These are phyloP conservation scores for Parasitella parasitica DNA, from an alignment of 371 early-diverging fungal species.

Conservation along the genomic window DNA sequence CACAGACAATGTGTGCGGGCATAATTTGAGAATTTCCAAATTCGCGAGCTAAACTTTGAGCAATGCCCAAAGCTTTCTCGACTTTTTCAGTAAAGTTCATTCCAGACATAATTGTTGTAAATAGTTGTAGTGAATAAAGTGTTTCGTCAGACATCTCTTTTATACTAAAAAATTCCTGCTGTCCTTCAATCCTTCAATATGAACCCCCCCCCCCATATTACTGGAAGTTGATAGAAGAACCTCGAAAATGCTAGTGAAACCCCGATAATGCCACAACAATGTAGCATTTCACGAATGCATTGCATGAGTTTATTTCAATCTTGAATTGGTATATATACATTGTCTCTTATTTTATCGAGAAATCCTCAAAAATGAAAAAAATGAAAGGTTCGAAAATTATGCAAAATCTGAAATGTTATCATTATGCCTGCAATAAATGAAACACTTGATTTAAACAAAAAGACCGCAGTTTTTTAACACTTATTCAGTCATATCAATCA, in stretches of 20 bases:
- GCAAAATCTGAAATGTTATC: neutral
- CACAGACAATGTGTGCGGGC: constrained; percentile 81
- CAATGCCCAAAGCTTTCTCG: constrained; percentile 60
- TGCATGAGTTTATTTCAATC: neutral
- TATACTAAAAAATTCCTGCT: constrained; percentile 2
- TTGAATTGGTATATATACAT: too few species aligned
- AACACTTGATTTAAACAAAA: too few species aligned
- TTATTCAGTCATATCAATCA: too few species aligned
- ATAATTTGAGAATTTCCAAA: constrained; percentile 74
- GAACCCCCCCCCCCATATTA: neutral
- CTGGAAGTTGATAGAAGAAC: constrained; percentile 11
- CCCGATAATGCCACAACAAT: constrained; percentile 1
- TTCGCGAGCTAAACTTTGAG: constrained; percentile 78
- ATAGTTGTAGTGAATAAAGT: neutral
- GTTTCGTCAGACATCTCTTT: neutral
- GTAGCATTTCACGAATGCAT: neutral
- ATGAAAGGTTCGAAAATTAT: neutral
- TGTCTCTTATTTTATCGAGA: too few species aligned
- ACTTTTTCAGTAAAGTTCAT: constrained; percentile 92
- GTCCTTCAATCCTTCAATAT: neutral
- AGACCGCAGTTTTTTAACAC: too few species aligned
- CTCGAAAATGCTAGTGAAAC: constrained; percentile 2
- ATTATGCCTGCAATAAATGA: neutral
- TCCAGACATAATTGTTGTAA: constrained; percentile 45
- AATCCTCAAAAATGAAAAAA: neutral